phyloP scores from a whole-genome alignment of 331 rosid genomes.

The Pyrus hybrid region DNA sequence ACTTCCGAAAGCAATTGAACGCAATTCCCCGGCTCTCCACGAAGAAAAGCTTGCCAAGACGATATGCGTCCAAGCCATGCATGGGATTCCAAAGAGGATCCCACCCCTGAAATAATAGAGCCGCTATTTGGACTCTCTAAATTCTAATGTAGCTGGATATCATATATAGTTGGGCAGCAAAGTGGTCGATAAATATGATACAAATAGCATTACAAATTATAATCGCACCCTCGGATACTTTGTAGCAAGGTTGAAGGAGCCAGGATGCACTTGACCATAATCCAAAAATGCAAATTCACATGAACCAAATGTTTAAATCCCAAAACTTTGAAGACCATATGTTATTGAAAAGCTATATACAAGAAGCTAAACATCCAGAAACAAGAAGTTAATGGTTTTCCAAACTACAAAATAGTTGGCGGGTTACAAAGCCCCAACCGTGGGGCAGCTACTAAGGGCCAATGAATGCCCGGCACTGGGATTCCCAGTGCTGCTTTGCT shows the following conservation, averaged over 20 bases:
- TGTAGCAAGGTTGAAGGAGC: no score
- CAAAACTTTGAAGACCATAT: no score
- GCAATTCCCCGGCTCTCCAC: constrained; percentile 72
- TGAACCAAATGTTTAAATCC: no score
- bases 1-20: constrained; percentile 76
- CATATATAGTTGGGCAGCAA: no score
- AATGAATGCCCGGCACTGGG: constrained; percentile 45
- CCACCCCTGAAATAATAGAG: constrained; percentile 73
- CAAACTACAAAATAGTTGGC: background rate
- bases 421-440: background rate
- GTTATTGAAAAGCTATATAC: background rate
- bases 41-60: constrained; percentile 63
- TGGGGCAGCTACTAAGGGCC: constrained; percentile 24
- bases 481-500: constrained; percentile 78
- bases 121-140: no score
- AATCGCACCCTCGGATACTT: no score
- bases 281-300: no score
- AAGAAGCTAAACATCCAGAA: background rate
- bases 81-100: constrained; percentile 77
- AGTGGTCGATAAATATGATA: no score
- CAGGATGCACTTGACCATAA: no score
- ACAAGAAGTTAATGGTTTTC: background rate
- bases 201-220: no score
- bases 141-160: no score
- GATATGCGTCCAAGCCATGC: constrained; percentile 61